Base-by-base conservation (phyloP, 352 stramenopile species). In the Globisporangium heterothallicum region DNA sequence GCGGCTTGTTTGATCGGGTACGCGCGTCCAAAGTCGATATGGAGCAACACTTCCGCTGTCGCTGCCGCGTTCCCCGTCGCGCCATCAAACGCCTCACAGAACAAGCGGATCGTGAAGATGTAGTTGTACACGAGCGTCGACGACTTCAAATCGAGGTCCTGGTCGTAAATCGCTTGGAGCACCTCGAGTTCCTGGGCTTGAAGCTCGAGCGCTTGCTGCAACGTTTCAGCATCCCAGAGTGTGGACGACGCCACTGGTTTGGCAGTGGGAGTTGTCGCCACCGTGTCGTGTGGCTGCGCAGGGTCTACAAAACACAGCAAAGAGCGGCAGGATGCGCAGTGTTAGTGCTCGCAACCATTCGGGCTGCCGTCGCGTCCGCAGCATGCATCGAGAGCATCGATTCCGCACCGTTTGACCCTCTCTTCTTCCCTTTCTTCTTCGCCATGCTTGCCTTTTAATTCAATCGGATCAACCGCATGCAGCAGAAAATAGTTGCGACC, bases 181-280 rank as follows among this genome's bases (percentile, higher is more conserved):
- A 90, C 82, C 52, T 93, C 78, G 49, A 94, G 67, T 52, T 94
- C 84, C 56, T 93, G 82, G 18, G 61, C 55, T 53, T 94, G 81
- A 36, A 92, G 60, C 61, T 85, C 75, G 25, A 66, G 61, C 34
- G 78, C 78, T 49, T 84, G 56, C 44, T 67, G 48, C 42, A 81
- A 57, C 46, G 63, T 80, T 24, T 59, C 62, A 0, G 68, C 49
- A 45, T 89, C 78, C 27, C 49, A 61, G 54, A 55, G 54, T 14
- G 50, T 25, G 13, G 54, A 61, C 0, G 64, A 36, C 5, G 61
- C 34, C 19, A 42, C 26, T 4, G 52, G 8, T 6, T 42, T 34
- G 21, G 29, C 40, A 8, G 27, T n/a, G n/a, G n/a, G n/a, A n/a
- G n/a, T n/a, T n/a, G n/a, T 14, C 9, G 44, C 35, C 0, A 21